phyloP scores from a whole-genome alignment of 2,329 filamentous ascomycete genomes.

The Albophoma yamanashiensis region DNA sequence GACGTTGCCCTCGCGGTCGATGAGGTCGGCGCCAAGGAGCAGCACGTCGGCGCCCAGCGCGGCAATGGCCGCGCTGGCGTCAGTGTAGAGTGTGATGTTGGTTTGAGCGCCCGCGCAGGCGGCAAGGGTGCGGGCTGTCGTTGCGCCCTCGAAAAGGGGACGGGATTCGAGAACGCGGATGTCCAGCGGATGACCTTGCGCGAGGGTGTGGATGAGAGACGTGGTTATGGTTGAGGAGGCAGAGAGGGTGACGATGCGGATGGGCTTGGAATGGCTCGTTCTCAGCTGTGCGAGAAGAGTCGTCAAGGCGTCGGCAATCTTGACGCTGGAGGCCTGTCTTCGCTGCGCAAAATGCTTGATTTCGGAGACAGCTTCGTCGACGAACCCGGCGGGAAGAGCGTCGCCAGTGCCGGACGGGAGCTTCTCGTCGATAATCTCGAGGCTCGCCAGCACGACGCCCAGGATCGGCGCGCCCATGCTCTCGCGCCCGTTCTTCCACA shows the following conservation, averaged over 20 bases:
- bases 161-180: conserved; percentile 56
- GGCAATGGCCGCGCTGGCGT: conserved; percentile 47
- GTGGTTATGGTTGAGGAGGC: conserved; percentile 49
- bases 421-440: conserved; percentile 27
- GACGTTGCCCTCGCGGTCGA: conserved; percentile 45
- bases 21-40: conserved; percentile 53
- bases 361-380: conserved; percentile 10
- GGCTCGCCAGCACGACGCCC: conserved; percentile 32
- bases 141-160: conserved; percentile 54
- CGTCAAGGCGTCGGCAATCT: conserved; percentile 24
- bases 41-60: conserved; percentile 42
- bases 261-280: conserved; percentile 8
- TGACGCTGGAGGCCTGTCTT: conserved; percentile 13
- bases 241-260: conserved; percentile 50
- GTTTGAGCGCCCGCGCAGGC: conserved; percentile 12
- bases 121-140: conserved; percentile 39
- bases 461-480: conserved; percentile 55
- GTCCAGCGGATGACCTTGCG: conserved; percentile 30
- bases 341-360: conserved; percentile 8
- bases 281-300: conserved; percentile 19
- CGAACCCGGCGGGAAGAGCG: not conserved
- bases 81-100: conserved; percentile 41
- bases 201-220: conserved; percentile 32
- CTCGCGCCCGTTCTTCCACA: conserved; percentile 55
- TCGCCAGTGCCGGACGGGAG: conserved; percentile 7